These are phyloP conservation scores for Podospora sp. DNA, from an alignment of 495 filamentous ascomycete species.

Conservation along the genomic window DNA sequence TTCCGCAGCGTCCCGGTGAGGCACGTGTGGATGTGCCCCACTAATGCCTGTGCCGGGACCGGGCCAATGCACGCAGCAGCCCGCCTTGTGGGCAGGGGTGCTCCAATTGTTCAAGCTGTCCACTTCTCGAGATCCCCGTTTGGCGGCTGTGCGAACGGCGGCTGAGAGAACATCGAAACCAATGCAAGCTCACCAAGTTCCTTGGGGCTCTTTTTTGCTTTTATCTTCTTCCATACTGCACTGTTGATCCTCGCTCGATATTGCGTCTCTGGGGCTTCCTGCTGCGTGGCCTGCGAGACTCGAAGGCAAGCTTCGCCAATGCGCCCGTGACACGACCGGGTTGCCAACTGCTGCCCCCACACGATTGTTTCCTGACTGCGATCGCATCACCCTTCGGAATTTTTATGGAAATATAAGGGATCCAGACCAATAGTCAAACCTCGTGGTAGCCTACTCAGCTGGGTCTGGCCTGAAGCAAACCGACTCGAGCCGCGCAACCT, in stretches of 20 bases:
- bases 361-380: not conserved
- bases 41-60: not conserved
- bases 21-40: not conserved
- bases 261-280: slow-evolving; percentile 1
- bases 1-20: not conserved
- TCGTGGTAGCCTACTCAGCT: not conserved
- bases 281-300: slow-evolving; percentile 8
- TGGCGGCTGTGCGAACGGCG: not conserved
- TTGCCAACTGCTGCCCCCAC: not conserved
- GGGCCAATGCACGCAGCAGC: not conserved
- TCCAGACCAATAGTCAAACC: not conserved
- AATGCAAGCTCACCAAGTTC: not conserved
- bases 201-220: not conserved
- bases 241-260: not conserved
- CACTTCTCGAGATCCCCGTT: not conserved
- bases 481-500: not conserved
- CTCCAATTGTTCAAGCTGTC: not conserved
- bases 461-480: not conserved
- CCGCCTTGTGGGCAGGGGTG: not conserved
- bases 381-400: not conserved
- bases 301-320: slow-evolving; percentile 5
- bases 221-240: not conserved
- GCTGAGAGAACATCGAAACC: not conserved
- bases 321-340: not conserved
- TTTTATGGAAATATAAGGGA: not conserved